Evolutionary conservation across 2,329 filamentous ascomycete species (phyloP).

Genomic region (Aspergillus fructus): DNA sequence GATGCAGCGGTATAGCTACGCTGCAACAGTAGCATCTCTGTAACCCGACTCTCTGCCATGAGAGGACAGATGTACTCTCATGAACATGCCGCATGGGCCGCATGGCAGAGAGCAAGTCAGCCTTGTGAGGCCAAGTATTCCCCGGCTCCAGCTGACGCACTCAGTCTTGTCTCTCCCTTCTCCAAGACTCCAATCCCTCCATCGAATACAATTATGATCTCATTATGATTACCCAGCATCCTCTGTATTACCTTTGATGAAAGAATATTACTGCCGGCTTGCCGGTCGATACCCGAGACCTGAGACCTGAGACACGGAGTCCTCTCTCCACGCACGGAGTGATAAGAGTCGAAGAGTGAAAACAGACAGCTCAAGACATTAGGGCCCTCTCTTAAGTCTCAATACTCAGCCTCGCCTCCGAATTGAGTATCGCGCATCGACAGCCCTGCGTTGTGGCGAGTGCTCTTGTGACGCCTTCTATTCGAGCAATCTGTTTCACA

Average conservation of each 20-base stretch:
- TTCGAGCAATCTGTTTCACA: background rate
- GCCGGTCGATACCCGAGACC: background rate
- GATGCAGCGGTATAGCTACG: no score
- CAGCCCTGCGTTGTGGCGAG: background rate
- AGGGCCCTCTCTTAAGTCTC: no score
- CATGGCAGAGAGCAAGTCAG: background rate
- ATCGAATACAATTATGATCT: background rate
- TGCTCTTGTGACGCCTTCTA: background rate
- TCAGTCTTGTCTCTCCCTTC: background rate
- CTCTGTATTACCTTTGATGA: background rate
- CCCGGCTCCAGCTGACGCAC: background rate
- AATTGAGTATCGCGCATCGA: background rate
- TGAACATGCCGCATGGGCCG: background rate
- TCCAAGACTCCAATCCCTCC: background rate
- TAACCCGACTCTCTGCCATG: no score
- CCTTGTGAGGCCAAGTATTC: conserved; percentile 8
- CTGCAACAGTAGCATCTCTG: no score
- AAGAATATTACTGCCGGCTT: background rate
- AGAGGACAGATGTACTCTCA: background rate
- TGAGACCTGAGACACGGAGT: background rate
- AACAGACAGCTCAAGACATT: background rate
- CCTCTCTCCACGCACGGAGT: no score
- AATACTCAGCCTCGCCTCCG: background rate
- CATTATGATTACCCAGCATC: background rate
- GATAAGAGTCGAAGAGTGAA: background rate